phyloP scores from a whole-genome alignment of 345 rosid genomes.

The Nasturtium officinale region DNA sequence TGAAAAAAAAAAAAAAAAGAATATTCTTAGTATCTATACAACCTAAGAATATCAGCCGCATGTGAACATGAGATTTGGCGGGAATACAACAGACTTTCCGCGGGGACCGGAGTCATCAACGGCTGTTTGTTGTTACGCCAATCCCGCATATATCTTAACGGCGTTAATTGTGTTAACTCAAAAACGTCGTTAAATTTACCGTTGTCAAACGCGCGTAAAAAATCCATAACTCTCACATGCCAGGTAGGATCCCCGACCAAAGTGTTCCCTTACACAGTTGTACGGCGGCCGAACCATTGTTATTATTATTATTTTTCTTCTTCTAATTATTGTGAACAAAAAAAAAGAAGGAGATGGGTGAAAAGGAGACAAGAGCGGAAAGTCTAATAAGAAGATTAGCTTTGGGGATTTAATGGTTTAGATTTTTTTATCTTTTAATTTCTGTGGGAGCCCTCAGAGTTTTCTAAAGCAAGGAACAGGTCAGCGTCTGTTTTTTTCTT shows the following conservation, averaged over 20 bases:
- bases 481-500: conserved; percentile 31
- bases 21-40: not conserved
- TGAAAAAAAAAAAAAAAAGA: not conserved
- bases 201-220: conserved; percentile 7
- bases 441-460: conserved; percentile 26
- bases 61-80: conserved; percentile 22
- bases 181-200: conserved; percentile 10
- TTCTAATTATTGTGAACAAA: not conserved
- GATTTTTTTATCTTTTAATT: not conserved
- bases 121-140: conserved; percentile 15
- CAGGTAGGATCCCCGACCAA: conserved; percentile 32
- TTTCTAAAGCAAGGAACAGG: conserved; percentile 34
- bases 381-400: conserved; percentile 19
- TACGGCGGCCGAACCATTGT: conserved; percentile 2
- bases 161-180: conserved; percentile 18
- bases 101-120: conserved; percentile 28
- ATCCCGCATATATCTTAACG: not conserved
- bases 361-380: conserved; percentile 37
- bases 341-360: conserved; percentile 6
- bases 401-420: conserved; percentile 29
- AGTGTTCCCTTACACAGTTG: conserved; percentile 1
- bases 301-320: not conserved
- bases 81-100: conserved; percentile 33
- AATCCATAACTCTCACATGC: conserved; percentile 2
- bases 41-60: not conserved